Evolutionary conservation across 805 yeast species (phyloP).

Genomic region (Maudiozyma turicensis): DNA sequence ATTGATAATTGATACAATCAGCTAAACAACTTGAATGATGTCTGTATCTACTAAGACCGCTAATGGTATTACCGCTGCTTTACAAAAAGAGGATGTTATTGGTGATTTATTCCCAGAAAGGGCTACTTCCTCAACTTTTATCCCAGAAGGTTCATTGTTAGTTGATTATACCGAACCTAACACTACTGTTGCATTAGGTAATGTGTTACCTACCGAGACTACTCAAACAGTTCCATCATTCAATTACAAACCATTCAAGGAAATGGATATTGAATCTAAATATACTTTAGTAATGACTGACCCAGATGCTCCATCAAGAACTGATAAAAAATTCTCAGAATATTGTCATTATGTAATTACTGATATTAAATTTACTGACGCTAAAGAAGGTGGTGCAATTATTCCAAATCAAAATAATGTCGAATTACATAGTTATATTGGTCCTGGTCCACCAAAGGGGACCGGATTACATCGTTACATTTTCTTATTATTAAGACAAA

Average conservation of each 20-base stretch:
- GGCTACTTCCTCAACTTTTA: conserved; percentile 11
- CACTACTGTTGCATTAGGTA: conserved; percentile 60
- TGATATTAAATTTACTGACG: conserved; percentile 35
- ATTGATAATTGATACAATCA: background rate
- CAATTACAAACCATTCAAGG: conserved; percentile 46
- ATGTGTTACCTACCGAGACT: conserved; percentile 51
- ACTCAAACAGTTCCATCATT: conserved; percentile 62
- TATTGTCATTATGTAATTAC: conserved; percentile 58
- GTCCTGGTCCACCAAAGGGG: conserved; percentile 77
- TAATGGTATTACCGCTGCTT: conserved; percentile 17
- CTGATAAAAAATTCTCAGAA: conserved; percentile 75
- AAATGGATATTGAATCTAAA: conserved; percentile 1
- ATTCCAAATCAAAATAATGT: conserved; percentile 29
- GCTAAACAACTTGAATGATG: background rate
- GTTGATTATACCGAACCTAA: conserved; percentile 19
- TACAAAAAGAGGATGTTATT: conserved; percentile 20
- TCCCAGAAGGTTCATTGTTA: conserved; percentile 20
- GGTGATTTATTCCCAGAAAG: conserved; percentile 18
- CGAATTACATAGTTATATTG: conserved; percentile 44
- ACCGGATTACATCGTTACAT: conserved; percentile 84
- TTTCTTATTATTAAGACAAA: conserved; percentile 62
- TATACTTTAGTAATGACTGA: conserved; percentile 78
- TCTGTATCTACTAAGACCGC: conserved; percentile 9
- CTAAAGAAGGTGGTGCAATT: conserved; percentile 10
- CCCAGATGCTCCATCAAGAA: conserved; percentile 79